These are phyloP conservation scores for Solanum bulbocastanum DNA, from an alignment of 257 asterid species.

Conservation along the genomic window DNA sequence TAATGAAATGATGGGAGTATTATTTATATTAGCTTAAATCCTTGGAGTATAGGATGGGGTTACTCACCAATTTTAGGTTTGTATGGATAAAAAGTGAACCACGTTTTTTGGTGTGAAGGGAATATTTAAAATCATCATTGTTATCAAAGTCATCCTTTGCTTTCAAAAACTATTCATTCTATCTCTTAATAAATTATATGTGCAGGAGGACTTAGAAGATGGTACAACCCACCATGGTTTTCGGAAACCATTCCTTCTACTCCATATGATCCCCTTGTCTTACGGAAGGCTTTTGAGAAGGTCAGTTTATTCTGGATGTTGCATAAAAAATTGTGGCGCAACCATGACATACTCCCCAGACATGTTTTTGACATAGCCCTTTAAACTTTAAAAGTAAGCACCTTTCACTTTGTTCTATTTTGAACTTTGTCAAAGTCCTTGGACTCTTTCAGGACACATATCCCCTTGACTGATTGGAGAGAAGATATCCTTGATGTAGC, in stretches of 20 bases:
- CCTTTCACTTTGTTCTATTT: neutral
- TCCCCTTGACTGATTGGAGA: neutral
- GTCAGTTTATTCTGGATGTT: conserved; percentile 25
- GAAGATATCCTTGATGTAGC: neutral
- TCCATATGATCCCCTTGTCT: conserved; percentile 64
- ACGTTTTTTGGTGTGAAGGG: neutral
- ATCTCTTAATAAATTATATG: conserved; percentile 7
- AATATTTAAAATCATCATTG: neutral
- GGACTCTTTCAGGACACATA: neutral
- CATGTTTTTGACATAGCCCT: neutral
- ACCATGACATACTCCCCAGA: neutral
- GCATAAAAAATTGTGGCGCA: neutral
- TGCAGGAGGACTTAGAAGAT: conserved; percentile 77
- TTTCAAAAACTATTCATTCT: neutral
- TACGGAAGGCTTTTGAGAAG: conserved; percentile 93
- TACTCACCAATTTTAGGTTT: neutral
- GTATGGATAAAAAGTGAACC: neutral
- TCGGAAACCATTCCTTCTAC: conserved; percentile 64
- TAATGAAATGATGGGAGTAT: neutral
- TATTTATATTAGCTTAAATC: neutral
- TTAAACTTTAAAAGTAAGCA: neutral
- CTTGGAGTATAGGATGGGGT: neutral
- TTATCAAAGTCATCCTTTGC: neutral
- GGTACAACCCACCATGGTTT: conserved; percentile 98
- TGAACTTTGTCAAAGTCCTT: neutral